Evolutionary conservation across 345 rosid species (phyloP).

Genomic region (Arabis alpina): DNA sequence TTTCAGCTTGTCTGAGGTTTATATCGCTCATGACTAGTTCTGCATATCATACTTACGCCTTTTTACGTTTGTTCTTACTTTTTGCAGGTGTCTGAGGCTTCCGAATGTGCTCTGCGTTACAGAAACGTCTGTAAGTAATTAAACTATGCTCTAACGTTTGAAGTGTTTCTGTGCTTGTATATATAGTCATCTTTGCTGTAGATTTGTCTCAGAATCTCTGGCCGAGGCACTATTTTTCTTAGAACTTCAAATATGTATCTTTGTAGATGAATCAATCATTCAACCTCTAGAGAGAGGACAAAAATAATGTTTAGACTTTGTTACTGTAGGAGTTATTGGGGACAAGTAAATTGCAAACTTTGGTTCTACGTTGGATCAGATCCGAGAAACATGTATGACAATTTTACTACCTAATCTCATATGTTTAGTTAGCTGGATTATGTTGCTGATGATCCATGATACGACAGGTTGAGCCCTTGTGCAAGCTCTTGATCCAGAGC

Average conservation of each 20-base stretch:
- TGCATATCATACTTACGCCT: constrained; percentile 6
- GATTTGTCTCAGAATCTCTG: constrained; percentile 4
- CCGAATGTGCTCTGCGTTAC: constrained; percentile 69
- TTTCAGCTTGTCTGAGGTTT: constrained; percentile 6
- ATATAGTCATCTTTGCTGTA: constrained; percentile 7
- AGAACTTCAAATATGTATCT: constrained; percentile 12
- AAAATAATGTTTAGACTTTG: constrained; percentile 2
- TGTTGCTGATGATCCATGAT: constrained; percentile 31
- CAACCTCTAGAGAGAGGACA: neutral
- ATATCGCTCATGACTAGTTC: constrained; percentile 9
- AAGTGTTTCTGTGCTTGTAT: constrained; percentile 8
- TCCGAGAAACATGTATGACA: constrained; percentile 69
- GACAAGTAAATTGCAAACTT: constrained; percentile 62
- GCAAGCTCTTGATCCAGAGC: constrained; percentile 72
- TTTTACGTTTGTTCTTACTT: constrained; percentile 27
- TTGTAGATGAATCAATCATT: constrained; percentile 21
- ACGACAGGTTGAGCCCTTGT: constrained; percentile 69
- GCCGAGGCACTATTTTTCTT: constrained; percentile 13
- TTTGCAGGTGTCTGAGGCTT: constrained; percentile 80
- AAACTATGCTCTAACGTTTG: constrained; percentile 10
- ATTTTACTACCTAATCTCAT: constrained; percentile 30
- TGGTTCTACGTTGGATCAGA: constrained; percentile 68
- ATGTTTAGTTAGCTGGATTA: constrained; percentile 9
- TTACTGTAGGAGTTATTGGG: constrained; percentile 66
- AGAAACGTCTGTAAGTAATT: constrained; percentile 74